A percentile compares a stretch with the other conserved stretches of the same genome.
Evolutionary conservation across 305 asterid species (phyloP).

Genomic region (Fraxinus baroniana): DNA sequence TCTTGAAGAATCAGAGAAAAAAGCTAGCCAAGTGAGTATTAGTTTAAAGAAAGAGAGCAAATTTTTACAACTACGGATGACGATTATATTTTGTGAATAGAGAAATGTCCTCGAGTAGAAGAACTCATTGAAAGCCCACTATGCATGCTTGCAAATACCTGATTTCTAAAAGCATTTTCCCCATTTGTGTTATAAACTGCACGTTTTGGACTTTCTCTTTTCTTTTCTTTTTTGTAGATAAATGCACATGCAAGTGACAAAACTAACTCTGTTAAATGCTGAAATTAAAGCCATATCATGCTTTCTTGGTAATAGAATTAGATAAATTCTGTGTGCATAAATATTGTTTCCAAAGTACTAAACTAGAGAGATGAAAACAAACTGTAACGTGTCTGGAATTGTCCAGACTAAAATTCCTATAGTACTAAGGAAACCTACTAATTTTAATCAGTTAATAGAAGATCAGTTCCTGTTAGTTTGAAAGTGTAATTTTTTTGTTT

Average conservation of each 20-base stretch:
- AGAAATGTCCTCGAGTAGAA: neutral
- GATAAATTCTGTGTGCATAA: neutral
- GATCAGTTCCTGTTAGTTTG: neutral
- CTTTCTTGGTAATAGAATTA: neutral
- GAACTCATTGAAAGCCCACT: conserved; percentile 1
- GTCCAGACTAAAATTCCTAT: neutral
- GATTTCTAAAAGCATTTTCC: neutral
- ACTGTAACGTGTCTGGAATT: neutral
- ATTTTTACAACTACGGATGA: neutral
- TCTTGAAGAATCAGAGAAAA: conserved; percentile 81
- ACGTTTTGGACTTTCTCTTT: neutral
- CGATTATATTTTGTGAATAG: neutral
- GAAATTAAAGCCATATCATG: neutral
- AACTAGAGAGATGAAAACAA: neutral
- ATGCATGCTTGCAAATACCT: neutral
- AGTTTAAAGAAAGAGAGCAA: conserved; percentile 10
- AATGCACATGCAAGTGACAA: neutral
- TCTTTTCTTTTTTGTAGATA: neutral
- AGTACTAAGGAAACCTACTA: neutral
- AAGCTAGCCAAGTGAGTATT: conserved; percentile 67
- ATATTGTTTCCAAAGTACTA: neutral
- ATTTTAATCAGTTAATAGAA: neutral
- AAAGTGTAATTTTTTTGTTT: neutral
- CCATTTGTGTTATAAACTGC: neutral
- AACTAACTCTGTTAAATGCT: neutral